Evolutionary conservation across 768 basidiomycete genomes (phyloP).

Genomic region (Lentinus brumalis): DNA sequence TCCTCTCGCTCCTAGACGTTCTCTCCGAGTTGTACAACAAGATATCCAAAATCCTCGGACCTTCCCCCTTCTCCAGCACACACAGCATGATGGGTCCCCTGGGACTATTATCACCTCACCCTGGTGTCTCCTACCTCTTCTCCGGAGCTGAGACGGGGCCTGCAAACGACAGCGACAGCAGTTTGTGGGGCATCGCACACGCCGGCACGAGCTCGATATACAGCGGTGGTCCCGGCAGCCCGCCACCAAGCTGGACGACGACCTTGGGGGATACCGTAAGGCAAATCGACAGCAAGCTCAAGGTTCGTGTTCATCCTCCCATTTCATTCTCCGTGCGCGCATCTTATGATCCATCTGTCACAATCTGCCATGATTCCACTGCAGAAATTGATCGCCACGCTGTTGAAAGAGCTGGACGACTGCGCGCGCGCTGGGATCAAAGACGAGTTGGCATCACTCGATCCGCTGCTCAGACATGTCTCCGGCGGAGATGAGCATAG

Average conservation of each 20-base stretch:
- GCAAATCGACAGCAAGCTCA: constrained; percentile 84
- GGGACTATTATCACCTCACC: constrained; percentile 74
- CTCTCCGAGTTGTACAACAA: constrained; percentile 90
- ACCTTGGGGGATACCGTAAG: constrained; percentile 69
- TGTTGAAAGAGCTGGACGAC: constrained; percentile 84
- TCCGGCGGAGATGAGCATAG: constrained; percentile 37
- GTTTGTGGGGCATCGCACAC: constrained; percentile 71
- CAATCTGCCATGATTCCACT: neutral
- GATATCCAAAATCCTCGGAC: constrained; percentile 79
- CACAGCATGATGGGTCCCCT: constrained; percentile 78
- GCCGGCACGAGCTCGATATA: constrained; percentile 27
- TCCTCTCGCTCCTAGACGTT: constrained; percentile 86
- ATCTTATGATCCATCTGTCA: constrained; percentile 8
- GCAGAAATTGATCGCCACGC: constrained; percentile 80
- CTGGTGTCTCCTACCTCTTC: constrained; percentile 82
- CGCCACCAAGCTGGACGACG: constrained; percentile 64
- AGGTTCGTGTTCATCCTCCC: constrained; percentile 48
- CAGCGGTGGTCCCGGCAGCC: constrained; percentile 43
- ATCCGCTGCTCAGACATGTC: constrained; percentile 72
- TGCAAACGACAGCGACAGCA: constrained; percentile 47
- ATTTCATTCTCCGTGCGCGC: neutral
- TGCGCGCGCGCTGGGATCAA: constrained; percentile 80
- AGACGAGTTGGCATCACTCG: constrained; percentile 80
- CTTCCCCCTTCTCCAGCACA: constrained; percentile 71
- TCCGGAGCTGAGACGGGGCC: constrained; percentile 43